Base-by-base conservation (phyloP, 768 basidiomycete species). In the Leccinum boreale region DNA sequence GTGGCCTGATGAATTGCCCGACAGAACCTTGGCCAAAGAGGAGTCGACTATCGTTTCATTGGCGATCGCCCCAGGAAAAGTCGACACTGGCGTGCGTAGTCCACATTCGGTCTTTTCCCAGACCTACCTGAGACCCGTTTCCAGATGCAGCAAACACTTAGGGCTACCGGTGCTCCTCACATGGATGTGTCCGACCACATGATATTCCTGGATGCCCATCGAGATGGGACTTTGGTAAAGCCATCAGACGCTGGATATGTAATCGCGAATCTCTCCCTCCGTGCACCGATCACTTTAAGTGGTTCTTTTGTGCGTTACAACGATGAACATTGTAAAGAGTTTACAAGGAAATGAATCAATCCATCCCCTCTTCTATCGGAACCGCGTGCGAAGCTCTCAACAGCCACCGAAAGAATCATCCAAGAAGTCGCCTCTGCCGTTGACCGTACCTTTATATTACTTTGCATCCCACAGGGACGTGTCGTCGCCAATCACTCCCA, bases 221-320 rank as follows among this genome's bases (percentile, higher is more conserved):
- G 69, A 12, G 80, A 85, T 23, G 89, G 89, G n/a, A 80, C 83
- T 57, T 82, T 97, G 21, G 81, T 94, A 33, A 82, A 81, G 50
- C 86, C 94, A 1, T 84, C 89, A 58, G 84, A 86, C 58, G 82
- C 80, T 60, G 93, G 89, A 1, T 79, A 87, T 70, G 88, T 94
- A 53, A 85, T 94, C 62, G 94, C 93, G 11, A 81, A 82, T 7
- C 75, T 95, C 21, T 81, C 87, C 2, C 67, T 95, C n/a, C 64
- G 69, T 15, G 92, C 90, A 3, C 78, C 85, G 5, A 77, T 78
- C 62, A 72, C 76, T 4, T 69, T 92, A 44, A 89, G 79, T 54
- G 94, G 94, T 23, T 74, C 85, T 65, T 98, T 94, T 67, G 75
- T 95, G 55, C 85, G 78, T 65, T 96, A 93, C 91, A 82, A 91